Conservation (phyloP, 2,329 filamentous ascomycete species). For the Fusarium sp. region DNA sequence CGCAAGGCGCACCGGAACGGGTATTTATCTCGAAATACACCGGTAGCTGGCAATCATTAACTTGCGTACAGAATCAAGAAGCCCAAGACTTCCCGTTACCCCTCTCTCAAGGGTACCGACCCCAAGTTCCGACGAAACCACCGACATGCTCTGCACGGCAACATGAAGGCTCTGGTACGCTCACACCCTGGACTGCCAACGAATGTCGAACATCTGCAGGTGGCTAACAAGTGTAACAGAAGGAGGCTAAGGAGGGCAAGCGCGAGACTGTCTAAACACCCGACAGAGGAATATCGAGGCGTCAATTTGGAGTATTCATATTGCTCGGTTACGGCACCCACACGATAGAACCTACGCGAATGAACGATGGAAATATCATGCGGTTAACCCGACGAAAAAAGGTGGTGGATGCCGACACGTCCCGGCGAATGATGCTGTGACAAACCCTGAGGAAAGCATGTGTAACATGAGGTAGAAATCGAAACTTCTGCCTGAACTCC, state of each 20-base stretch:
- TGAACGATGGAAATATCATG: constrained; percentile 44
- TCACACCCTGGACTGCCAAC: constrained; percentile 12
- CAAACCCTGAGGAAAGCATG: constrained; percentile 33
- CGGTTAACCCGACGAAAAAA: constrained; percentile 36
- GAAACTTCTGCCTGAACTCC: constrained; percentile 26
- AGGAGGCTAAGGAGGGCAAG: constrained; percentile 98
- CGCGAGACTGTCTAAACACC: constrained; percentile 79
- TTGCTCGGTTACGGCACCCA: constrained; percentile 39
- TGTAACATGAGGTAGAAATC: constrained; percentile 30
- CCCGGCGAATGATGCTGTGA: constrained; percentile 33
- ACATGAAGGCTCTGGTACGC: constrained; percentile 94
- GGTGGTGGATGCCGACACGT: constrained; percentile 28
- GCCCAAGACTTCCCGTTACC: constrained; percentile 99
- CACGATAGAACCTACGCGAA: constrained; percentile 41
- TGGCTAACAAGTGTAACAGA: constrained; percentile 67
- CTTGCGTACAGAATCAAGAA: constrained; percentile 90
- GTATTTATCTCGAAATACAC: constrained; percentile 65
- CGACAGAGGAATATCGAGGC: constrained; percentile 30
- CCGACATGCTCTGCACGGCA: constrained; percentile 99
- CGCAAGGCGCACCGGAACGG: constrained; percentile 99
- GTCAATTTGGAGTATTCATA: constrained; percentile 41
- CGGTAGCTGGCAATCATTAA: constrained; percentile 28
- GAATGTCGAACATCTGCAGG: constrained; percentile 1
- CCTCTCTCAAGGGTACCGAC: constrained; percentile 97
- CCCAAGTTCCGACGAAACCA: constrained; percentile 99